Conservation (phyloP, 306 rosid genomes). For the Ziziphus jujuba region DNA sequence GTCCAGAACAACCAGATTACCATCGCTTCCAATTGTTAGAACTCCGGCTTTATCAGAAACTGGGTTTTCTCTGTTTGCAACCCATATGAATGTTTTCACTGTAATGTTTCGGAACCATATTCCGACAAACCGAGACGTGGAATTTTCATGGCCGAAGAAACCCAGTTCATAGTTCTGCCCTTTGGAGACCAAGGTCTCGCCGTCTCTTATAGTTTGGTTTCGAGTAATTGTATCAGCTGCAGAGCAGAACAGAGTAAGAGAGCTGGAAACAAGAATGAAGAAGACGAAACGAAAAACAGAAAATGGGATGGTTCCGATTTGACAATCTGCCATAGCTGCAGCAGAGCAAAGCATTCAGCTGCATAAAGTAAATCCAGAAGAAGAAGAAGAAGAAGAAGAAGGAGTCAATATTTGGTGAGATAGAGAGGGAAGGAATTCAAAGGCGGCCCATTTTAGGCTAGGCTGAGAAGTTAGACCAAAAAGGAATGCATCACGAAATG, state of each 20-base stretch:
- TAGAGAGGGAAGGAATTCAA: not conserved
- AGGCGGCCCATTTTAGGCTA: not conserved
- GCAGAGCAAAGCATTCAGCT: not conserved
- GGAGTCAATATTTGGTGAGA: too few relatives aligned
- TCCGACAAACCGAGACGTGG: constrained; percentile 59
- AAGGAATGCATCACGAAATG: too few relatives aligned
- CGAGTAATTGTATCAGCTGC: constrained; percentile 38
- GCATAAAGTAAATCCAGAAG: not conserved
- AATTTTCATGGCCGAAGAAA: constrained; percentile 48
- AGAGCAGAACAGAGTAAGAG: constrained; percentile 26
- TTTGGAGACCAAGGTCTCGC: constrained; percentile 36
- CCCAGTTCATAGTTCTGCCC: constrained; percentile 49
- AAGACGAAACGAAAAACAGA: not conserved
- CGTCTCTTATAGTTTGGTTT: constrained; percentile 34
- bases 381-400: not conserved
- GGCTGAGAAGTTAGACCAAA: not conserved
- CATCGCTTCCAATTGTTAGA: constrained; percentile 39
- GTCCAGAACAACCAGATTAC: constrained; percentile 47
- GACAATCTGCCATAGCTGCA: not conserved
- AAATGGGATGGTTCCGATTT: constrained; percentile 27
- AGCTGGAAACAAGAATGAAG: constrained; percentile 22
- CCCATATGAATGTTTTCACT: constrained; percentile 41
- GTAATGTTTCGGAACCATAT: constrained; percentile 57
- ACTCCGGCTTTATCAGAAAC: constrained; percentile 41
- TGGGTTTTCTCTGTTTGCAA: constrained; percentile 67